Evolutionary conservation across 2,329 filamentous ascomycete species (phyloP), one percentile per base, ranked within the genome.

Genomic region (Xylariaceae sp.): DNA sequence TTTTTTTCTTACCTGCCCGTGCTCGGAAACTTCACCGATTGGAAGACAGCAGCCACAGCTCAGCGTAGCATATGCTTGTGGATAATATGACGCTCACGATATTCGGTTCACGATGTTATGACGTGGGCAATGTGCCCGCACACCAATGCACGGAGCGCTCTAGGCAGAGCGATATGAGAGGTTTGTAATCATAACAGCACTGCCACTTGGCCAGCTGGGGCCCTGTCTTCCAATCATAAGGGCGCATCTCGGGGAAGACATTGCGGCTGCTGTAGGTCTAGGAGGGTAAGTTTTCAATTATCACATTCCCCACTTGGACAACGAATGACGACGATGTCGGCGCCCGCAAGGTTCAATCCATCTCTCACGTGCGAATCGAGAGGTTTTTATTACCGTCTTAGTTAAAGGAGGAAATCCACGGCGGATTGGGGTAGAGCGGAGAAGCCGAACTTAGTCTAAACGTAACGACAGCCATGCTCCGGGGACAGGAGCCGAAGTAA

Each of bases 71-170:
- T 29, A n/a, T n/a, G n/a, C n/a, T n/a, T n/a, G n/a, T n/a, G n/a
- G n/a, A n/a, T n/a, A 43, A 37, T 36, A 7, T n/a, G 16, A 51
- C 5, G 23, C n/a, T 55, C 55, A 55, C 54, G 50, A 55, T 55
- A 32, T 43, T 33, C 21, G 11, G 23, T 18, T 18, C 13, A 18
- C 8, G 8, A 39, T 20, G 6, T 10, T 40, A 33, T 20, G 39
- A n/a, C n/a, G 39, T 43, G 27, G 36, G 30, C 37, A 40, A 11
- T 20, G 15, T 33, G 16, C 42, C 30, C 44, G 27, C 53, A 39
- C n/a, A n/a, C 13, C 30, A 30, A 30, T 29, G 18, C 20, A 42
- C 20, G n/a, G 37, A 23, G 35, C 36, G 42, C 29, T 52, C 49
- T 44, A 35, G 35, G 20, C 24, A 15, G 24, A 9, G 18, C 15